Evolutionary conservation across 495 filamentous ascomycete species (phyloP), one percentile per base, ranked within the genome.

Genomic region (Articulospora tetracladia): DNA sequence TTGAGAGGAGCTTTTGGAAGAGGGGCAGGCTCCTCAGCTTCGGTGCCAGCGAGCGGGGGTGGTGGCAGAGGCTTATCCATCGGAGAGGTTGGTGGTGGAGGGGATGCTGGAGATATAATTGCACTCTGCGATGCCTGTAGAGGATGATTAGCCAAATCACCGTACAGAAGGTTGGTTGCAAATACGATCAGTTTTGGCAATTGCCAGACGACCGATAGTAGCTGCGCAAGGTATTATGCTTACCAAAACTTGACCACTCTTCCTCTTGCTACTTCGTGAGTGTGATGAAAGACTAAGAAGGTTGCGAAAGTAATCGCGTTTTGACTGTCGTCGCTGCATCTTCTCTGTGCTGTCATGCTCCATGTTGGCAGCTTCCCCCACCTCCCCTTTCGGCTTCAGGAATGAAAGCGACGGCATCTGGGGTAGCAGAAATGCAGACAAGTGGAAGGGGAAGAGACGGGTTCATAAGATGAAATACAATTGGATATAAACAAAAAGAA

Each of bases 11-110:
- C 69, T 56, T 68, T 74, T 3, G 34, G 22, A 41, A 39, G 46
- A 17, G 32, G 39, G 22, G 57, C 28, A 23, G 48, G 19, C 19
- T 13, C 47, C 34, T 53, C 47, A 11, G 24, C n/a, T 25, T 52
- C 22, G 17, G 52, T 34, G 25, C 57, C 55, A 25, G 75, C 73
- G 44, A 73, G 69, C 53, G 79, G 79, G 58, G 78, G 77, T 19
- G 76, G 78, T 19, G 80, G 79, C 15, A 82, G 68, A 25, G 79
- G 78, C 58, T 81, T 82, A 62, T 82, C 80, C 41, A 72, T 51
- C 19, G 54, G 65, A 34, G 65, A 64, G 8, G 46, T 53, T 12
- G 58, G 51, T 10, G 58, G 27, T 41, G 28, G 26, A 34, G 53
- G 24, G 12, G 62, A 56, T 2, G 34, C 48, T 13, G 53, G 44